Percentiles rank a stretch among this genome's conserved stretches.
Evolutionary conservation across 2,329 filamentous ascomycete genomes (phyloP).

Genomic region (Penicillium rolfsii): DNA sequence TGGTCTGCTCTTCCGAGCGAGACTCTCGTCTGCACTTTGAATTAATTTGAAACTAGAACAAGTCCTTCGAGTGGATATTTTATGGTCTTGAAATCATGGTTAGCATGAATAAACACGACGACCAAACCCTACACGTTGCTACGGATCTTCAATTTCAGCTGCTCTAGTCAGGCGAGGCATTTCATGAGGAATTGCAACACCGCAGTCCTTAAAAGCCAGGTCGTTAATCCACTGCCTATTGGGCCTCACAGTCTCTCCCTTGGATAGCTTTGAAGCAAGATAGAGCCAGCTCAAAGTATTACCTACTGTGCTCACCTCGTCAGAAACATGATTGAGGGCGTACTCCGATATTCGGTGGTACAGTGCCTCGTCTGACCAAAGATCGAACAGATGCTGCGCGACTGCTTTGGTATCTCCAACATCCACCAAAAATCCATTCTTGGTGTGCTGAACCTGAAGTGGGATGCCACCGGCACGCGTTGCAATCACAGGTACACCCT

Average conservation of each 20-base stretch:
- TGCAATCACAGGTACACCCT: slow-evolving; percentile 76
- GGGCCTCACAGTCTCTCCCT: slow-evolving; percentile 61
- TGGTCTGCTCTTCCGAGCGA: not conserved
- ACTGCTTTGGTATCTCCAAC: slow-evolving; percentile 71
- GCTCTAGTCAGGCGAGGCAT: slow-evolving; percentile 61
- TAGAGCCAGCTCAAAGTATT: slow-evolving; percentile 79
- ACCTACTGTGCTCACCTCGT: slow-evolving; percentile 80
- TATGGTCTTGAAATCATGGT: not conserved
- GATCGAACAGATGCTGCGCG: slow-evolving; percentile 65
- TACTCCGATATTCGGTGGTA: slow-evolving; percentile 69
- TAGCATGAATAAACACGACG: not conserved
- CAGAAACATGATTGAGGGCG: slow-evolving; percentile 69
- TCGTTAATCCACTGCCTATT: slow-evolving; percentile 73
- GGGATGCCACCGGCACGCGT: slow-evolving; percentile 78
- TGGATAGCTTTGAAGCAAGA: slow-evolving; percentile 68
- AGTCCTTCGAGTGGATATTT: not conserved
- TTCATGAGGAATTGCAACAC: slow-evolving; percentile 55
- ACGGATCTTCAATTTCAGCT: slow-evolving; percentile 34
- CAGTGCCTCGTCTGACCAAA: slow-evolving; percentile 67
- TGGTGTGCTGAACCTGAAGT: slow-evolving; percentile 71
- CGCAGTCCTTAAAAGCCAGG: slow-evolving; percentile 68
- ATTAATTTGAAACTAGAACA: not conserved
- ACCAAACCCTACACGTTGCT: not conserved
- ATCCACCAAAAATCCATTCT: slow-evolving; percentile 74
- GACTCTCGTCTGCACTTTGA: not conserved